These are phyloP conservation scores for Micractinium conductrix DNA, from an alignment of 139 green algal species.

Conservation along the genomic window DNA sequence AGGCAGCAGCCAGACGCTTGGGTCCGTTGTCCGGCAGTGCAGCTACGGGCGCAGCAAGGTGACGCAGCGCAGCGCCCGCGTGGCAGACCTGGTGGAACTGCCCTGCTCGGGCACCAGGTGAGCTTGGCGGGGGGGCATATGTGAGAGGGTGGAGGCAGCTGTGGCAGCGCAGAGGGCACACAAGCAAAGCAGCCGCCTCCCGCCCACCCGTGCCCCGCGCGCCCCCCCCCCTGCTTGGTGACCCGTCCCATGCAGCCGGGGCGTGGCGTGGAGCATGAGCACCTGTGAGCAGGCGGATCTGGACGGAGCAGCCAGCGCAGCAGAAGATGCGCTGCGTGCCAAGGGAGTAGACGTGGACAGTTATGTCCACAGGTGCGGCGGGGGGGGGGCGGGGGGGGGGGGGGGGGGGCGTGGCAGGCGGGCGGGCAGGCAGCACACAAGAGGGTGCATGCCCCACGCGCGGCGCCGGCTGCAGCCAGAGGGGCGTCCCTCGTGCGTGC, in stretches of 20 bases:
- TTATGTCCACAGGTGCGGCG: not conserved
- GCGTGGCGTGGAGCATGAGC: not conserved
- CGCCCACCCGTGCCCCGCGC: too few relatives aligned
- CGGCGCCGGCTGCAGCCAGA: too few relatives aligned
- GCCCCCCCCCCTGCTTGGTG: too few relatives aligned
- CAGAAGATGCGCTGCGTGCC: not conserved
- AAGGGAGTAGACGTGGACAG: not conserved
- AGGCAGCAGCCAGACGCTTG: not conserved
- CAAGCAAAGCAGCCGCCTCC: too few relatives aligned
- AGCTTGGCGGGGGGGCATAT: not conserved
- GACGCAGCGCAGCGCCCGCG: not conserved
- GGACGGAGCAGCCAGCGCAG: not conserved
- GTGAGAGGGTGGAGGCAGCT: not conserved
- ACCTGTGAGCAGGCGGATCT: not conserved
- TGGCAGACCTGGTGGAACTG: not conserved
- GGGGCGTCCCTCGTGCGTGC: too few relatives aligned
- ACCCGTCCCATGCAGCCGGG: not conserved
- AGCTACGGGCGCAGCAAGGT: not conserved
- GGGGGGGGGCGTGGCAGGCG: too few relatives aligned
- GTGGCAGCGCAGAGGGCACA: too few relatives aligned
- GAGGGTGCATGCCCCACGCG: too few relatives aligned
- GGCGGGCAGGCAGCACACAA: too few relatives aligned
- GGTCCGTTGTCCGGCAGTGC: not conserved
- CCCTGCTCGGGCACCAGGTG: not conserved
- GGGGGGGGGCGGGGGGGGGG: too few relatives aligned